A percentile compares a stretch with the other conserved stretches of the same genome.
These are phyloP conservation scores for Penicillium sp. DNA, from an alignment of 2,329 filamentous ascomycete genomes.

Conservation along the genomic window DNA sequence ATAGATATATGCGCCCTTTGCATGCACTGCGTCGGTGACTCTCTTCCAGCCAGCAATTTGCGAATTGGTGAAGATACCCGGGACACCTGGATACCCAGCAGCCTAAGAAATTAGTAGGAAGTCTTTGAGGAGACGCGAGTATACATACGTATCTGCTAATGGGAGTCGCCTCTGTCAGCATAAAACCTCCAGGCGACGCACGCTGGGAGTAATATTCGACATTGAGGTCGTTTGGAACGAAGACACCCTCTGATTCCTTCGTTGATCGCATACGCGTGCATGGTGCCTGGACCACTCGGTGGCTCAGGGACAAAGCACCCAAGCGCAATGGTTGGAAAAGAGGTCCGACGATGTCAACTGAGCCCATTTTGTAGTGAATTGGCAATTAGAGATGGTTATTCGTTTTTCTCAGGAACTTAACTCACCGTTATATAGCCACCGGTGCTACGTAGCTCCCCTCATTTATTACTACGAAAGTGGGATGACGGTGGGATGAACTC, in stretches of 20 bases:
- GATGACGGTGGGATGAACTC: slow-evolving; percentile 16
- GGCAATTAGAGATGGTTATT: neutral
- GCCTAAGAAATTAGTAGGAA: slow-evolving; percentile 21
- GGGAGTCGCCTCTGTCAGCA: slow-evolving; percentile 39
- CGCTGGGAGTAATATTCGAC: slow-evolving; percentile 39
- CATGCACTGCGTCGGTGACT: slow-evolving; percentile 39
- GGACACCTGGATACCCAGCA: slow-evolving; percentile 34
- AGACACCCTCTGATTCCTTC: slow-evolving; percentile 34
- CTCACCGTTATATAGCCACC: slow-evolving; percentile 4
- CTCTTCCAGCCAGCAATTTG: slow-evolving; percentile 39
- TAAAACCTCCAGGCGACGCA: slow-evolving; percentile 37
- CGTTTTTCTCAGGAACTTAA: too few species aligned
- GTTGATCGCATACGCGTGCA: slow-evolving; percentile 33
- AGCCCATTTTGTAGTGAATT: slow-evolving; percentile 25
- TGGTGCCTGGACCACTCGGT: slow-evolving; percentile 33
- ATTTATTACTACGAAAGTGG: slow-evolving; percentile 10
- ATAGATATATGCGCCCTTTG: slow-evolving; percentile 35
- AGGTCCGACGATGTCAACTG: slow-evolving; percentile 24
- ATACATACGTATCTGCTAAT: slow-evolving; percentile 32
- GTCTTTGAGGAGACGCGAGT: neutral
- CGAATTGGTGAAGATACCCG: slow-evolving; percentile 33
- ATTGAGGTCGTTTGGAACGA: slow-evolving; percentile 33
- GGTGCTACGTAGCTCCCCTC: neutral
- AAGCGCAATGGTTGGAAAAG: slow-evolving; percentile 43
- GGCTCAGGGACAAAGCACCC: slow-evolving; percentile 28